Percentiles rank a stretch among this genome's conserved stretches.
Conservation (phyloP, 768 basidiomycete genomes). For the Chalciporus sphaerocephalus region DNA sequence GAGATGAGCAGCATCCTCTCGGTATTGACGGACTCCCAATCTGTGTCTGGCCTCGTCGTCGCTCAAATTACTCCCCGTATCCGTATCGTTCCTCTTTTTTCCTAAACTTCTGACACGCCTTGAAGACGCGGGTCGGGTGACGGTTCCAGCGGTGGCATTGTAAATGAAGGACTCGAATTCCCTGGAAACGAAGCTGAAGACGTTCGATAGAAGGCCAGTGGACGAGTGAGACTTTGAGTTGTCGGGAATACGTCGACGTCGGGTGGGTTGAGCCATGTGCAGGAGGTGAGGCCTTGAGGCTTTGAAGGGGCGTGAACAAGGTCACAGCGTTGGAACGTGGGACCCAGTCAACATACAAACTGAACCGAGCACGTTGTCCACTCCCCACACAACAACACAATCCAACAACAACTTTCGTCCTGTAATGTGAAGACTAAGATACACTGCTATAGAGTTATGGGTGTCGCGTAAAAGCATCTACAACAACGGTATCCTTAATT, state of each 20-base stretch:
- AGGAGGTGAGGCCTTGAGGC: no score
- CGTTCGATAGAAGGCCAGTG: conserved; percentile 53
- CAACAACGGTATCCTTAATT: conserved; percentile 11
- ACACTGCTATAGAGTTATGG: conserved; percentile 12
- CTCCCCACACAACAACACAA: neutral
- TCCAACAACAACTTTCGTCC: neutral
- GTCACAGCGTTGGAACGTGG: conserved; percentile 13
- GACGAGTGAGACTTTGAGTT: conserved; percentile 4
- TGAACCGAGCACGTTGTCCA: neutral
- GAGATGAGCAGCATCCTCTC: conserved; percentile 2
- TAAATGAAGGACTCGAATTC: conserved; percentile 70
- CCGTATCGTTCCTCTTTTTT: conserved; percentile 6
- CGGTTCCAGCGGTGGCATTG: conserved; percentile 48
- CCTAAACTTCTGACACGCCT: conserved; percentile 8
- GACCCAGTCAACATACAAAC: conserved; percentile 6
- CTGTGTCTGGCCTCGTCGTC: conserved; percentile 12
- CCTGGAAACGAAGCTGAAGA: conserved; percentile 64
- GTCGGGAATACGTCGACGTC: conserved; percentile 3
- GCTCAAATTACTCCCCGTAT: conserved; percentile 8
- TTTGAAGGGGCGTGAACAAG: conserved; percentile 6
- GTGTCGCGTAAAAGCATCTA: conserved; percentile 4
- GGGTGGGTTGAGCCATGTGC: conserved; percentile 8
- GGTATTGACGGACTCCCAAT: conserved; percentile 6
- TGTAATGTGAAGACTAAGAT: neutral
- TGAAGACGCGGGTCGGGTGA: conserved; percentile 13